Evolutionary conservation across 164 flowering plant genomes (phyloP).

Genomic region (Houttuynia cordata): DNA sequence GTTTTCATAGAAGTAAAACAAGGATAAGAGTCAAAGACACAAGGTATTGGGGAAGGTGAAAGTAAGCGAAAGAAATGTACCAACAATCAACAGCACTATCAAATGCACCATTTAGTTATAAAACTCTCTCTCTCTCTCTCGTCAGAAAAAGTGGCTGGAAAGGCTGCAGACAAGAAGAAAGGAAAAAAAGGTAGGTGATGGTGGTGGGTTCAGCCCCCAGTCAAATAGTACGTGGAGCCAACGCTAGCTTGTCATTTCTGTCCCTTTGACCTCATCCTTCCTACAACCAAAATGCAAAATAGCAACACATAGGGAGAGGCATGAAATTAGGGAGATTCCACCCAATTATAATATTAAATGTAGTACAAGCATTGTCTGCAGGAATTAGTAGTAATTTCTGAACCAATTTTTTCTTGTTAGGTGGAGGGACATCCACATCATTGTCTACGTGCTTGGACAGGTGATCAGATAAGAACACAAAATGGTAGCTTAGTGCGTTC

Average conservation of each 20-base stretch:
- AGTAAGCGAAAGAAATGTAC: neutral
- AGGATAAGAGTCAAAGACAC: neutral
- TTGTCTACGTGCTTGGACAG: no score
- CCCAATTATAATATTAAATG: neutral
- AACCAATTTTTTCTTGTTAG: no score
- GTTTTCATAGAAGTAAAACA: neutral
- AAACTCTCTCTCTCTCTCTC: neutral
- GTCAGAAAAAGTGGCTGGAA: constrained; percentile 1
- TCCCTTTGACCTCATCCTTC: neutral
- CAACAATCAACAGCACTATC: neutral
- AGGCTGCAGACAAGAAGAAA: neutral
- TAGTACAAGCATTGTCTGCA: no score
- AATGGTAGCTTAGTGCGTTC: no score
- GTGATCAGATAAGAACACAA: no score
- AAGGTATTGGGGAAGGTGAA: neutral
- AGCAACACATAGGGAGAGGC: neutral
- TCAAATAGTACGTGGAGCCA: neutral
- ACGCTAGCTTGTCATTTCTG: neutral
- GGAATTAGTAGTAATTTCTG: no score
- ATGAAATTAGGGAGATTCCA: no score
- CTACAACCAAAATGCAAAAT: no score
- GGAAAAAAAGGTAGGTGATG: neutral
- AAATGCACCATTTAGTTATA: neutral
- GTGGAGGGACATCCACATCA: no score
- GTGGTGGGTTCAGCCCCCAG: neutral